These are phyloP conservation scores for Podospora pseudocomata DNA, from an alignment of 495 filamentous ascomycete genomes.

Conservation along the genomic window DNA sequence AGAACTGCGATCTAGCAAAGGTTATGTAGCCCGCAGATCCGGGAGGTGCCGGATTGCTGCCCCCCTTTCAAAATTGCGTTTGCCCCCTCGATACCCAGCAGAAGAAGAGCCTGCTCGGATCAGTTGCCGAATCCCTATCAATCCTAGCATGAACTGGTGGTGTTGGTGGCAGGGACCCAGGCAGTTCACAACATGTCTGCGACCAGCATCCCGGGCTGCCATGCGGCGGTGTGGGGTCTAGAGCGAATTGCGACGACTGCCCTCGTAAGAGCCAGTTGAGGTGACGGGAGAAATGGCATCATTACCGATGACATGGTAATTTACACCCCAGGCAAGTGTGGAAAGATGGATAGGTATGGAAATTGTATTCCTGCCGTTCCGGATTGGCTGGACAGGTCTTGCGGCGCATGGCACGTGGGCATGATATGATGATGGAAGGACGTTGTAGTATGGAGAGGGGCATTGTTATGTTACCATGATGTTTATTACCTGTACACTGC, in stretches of 20 bases:
- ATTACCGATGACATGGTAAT: background rate
- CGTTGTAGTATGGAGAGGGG: too few species aligned
- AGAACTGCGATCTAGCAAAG: conserved; percentile 7
- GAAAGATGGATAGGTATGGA: background rate
- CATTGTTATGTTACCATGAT: too few species aligned
- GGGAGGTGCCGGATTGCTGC: background rate
- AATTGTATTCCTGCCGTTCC: background rate
- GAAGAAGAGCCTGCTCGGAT: background rate
- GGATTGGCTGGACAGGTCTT: background rate
- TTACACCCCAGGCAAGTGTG: background rate
- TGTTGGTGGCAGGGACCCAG: background rate
- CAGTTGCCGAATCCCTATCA: background rate
- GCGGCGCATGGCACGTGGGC: too few species aligned
- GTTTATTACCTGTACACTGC: too few species aligned
- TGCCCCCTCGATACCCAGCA: background rate
- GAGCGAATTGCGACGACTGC: background rate
- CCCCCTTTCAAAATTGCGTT: conserved; percentile 12
- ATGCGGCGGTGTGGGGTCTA: background rate
- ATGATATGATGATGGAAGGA: too few species aligned
- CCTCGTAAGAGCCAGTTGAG: conserved; percentile 2
- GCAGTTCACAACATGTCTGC: background rate
- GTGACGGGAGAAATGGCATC: conserved; percentile 1
- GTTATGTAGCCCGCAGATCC: conserved; percentile 10
- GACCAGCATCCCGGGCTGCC: conserved; percentile 1
- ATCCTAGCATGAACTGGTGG: background rate